These are phyloP conservation scores for Hyaloperonospora brassicae DNA, from an alignment of 352 stramenopile genomes.

Conservation along the genomic window DNA sequence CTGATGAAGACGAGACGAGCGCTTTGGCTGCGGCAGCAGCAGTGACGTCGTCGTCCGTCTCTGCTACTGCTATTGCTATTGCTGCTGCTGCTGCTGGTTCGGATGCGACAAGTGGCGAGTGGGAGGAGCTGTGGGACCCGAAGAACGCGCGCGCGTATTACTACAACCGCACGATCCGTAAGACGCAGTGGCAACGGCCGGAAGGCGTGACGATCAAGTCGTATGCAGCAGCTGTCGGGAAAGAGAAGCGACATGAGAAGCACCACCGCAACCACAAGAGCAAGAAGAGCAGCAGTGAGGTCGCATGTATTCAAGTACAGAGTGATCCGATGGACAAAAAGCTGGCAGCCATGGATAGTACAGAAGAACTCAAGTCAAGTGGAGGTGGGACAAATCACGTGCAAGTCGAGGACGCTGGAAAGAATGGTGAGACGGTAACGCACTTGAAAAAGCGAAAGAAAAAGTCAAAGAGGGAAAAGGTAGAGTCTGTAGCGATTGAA, in stretches of 20 bases:
- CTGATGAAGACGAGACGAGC: slow-evolving; percentile 43
- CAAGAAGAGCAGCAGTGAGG: slow-evolving; percentile 16
- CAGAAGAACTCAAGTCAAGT: slow-evolving; percentile 3
- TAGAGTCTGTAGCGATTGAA: slow-evolving; percentile 20
- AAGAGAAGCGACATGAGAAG: slow-evolving; percentile 21
- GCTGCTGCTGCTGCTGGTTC: too few species aligned
- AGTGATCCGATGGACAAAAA: too few species aligned
- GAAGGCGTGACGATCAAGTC: slow-evolving; percentile 72
- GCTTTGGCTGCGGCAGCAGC: slow-evolving; percentile 1
- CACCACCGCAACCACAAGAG: slow-evolving; percentile 20
- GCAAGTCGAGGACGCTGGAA: neutral
- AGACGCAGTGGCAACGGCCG: slow-evolving; percentile 77
- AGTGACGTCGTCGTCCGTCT: neutral
- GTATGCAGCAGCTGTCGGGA: slow-evolving; percentile 26
- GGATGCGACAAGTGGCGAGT: slow-evolving; percentile 36
- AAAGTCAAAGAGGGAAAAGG: slow-evolving; percentile 27
- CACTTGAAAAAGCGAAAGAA: slow-evolving; percentile 39
- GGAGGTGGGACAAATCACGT: slow-evolving; percentile 8
- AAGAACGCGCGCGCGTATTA: slow-evolving; percentile 84
- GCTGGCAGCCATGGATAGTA: neutral
- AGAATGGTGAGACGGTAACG: neutral
- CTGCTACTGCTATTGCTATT: neutral
- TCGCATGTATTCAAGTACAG: neutral
- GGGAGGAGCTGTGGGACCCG: slow-evolving; percentile 82
- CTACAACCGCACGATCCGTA: slow-evolving; percentile 71